Conservation (phyloP, 2,329 filamentous ascomycete genomes). For the Gaeumannomyces tritici region DNA sequence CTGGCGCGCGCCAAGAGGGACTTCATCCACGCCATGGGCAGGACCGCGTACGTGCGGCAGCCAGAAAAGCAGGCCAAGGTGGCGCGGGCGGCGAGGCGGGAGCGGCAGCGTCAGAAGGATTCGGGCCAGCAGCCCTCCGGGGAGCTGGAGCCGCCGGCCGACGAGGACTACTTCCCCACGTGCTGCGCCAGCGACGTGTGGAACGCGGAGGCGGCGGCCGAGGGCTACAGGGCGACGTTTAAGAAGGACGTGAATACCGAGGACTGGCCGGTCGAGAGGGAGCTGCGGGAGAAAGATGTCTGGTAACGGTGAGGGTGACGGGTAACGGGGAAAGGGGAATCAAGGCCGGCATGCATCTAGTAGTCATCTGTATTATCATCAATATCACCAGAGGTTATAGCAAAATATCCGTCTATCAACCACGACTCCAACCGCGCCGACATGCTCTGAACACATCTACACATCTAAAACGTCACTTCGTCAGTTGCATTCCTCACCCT, state of each 20-base stretch:
- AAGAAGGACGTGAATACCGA: not conserved
- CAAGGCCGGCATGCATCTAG: too few relatives aligned
- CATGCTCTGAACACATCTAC: too few relatives aligned
- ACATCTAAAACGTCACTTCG: conserved; percentile 17
- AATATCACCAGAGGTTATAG: too few relatives aligned
- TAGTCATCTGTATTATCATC: too few relatives aligned
- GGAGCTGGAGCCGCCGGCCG: not conserved
- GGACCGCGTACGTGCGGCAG: not conserved
- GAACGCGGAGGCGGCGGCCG: not conserved
- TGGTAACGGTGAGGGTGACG: not conserved
- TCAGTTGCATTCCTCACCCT: conserved; percentile 16
- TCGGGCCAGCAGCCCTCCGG: too few relatives aligned
- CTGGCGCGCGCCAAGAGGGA: not conserved
- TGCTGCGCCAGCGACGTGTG: not conserved
- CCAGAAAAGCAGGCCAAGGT: not conserved
- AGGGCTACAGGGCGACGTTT: not conserved
- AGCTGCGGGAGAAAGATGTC: not conserved
- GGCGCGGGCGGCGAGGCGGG: not conserved
- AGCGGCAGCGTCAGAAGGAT: not conserved
- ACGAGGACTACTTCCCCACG: not conserved
- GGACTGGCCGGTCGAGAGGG: not conserved
- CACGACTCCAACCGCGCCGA: too few relatives aligned
- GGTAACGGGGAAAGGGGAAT: too few relatives aligned
- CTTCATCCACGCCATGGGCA: not conserved
- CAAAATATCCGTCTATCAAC: too few relatives aligned